These are phyloP conservation scores for Fusarium sp. DNA, from an alignment of 2,329 filamentous ascomycete species.

Conservation along the genomic window DNA sequence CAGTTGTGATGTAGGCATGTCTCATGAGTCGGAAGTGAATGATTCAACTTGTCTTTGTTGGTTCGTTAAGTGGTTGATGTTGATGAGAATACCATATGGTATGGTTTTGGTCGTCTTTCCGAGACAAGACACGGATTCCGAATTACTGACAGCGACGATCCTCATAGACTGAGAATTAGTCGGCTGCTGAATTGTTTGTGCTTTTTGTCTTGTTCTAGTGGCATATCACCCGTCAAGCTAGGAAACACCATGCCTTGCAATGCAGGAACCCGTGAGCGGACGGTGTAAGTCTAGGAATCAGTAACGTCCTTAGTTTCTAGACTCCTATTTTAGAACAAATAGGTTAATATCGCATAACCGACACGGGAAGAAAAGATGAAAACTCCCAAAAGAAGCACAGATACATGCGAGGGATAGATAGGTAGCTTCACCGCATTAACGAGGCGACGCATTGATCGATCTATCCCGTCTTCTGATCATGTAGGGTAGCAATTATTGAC, in stretches of 20 bases:
- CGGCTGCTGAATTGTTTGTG: neutral
- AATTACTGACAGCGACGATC: neutral
- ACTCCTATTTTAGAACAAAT: neutral
- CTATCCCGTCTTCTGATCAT: neutral
- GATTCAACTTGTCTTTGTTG: neutral
- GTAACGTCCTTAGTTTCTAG: neutral
- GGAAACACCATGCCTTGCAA: neutral
- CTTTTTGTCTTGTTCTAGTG: neutral
- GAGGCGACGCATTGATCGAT: neutral
- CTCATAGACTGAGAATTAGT: neutral
- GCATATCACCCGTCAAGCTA: neutral
- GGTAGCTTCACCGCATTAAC: neutral
- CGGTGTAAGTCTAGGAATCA: neutral
- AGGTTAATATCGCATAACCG: neutral
- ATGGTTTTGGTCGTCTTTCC: neutral
- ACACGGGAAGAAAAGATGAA: neutral
- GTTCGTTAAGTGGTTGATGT: neutral
- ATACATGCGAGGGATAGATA: neutral
- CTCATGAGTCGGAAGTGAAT: constrained; percentile 10
- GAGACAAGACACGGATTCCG: constrained; percentile 2
- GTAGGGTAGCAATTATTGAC: constrained; percentile 35
- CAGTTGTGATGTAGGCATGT: constrained; percentile 10
- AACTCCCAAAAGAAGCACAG: neutral
- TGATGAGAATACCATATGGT: neutral
- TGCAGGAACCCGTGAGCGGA: constrained; percentile 5